Evolutionary conservation across 345 rosid genomes (phyloP), one percentile per base, ranked within the genome.

Genomic region (Pistacia vera): DNA sequence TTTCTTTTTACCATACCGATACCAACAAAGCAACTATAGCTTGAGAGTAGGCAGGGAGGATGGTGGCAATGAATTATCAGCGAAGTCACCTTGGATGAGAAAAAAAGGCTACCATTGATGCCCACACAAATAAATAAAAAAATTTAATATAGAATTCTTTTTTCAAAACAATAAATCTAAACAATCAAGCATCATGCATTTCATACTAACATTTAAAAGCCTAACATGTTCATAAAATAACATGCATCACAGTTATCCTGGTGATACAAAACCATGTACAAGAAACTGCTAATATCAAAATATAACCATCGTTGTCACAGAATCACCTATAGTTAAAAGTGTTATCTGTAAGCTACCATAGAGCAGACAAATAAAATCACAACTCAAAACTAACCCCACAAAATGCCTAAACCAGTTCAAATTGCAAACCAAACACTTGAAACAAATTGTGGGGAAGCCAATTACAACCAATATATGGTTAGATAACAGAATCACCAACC

Each of bases 401-500:
- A 70, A 56, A 48, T 61, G 46, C 58, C 63, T 25, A 33, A 63
- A 64, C 22, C 54, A 75, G 28, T 71, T 62, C 70, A 60, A 76
- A 62, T 62, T 76, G 55, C 60, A 76, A 72, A 46, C 77, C 30
- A 61, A 76, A 72, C 62, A 76, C 38, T 68, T 20, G 65, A 38
- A 48, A 80, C 48, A 38, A 63, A 30, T 66, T 30, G 61, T n/a
- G 64, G 54, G 71, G 52, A 61, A 65, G 30, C 52, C 51, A n/a
- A 36, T 51, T 4, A 36, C 66, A 55, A 70, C 44, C 44, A 35
- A 35, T 9, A 60, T 62, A 51, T 7, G 33, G 72, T 51, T 14
- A 66, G 60, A 66, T 54, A 75, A 71, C 28, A 61, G 36, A 71
- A 25, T 30, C 49, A 75, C 25, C 64, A 25, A 28, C 68, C 25